A percentile compares a stretch with the other conserved stretches of the same genome.
These are phyloP conservation scores for Rosa multiflora DNA, from an alignment of 306 rosid genomes.

Conservation along the genomic window DNA sequence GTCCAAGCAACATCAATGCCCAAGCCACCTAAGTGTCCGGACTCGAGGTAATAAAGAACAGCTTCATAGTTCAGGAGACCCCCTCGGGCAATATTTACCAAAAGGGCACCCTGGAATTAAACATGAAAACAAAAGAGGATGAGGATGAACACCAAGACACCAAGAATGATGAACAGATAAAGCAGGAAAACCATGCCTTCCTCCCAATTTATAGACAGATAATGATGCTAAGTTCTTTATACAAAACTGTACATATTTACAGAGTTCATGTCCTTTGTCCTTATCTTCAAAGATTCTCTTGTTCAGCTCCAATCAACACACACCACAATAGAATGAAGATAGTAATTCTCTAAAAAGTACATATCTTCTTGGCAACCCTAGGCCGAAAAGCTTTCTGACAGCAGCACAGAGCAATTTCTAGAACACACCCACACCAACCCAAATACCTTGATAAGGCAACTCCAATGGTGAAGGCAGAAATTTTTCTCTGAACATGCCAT, in stretches of 20 bases:
- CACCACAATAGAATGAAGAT: no score
- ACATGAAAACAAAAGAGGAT: background rate
- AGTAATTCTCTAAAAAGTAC: no score
- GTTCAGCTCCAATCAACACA: no score
- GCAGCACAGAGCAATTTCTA: no score
- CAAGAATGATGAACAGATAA: background rate
- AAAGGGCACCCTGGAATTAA: slow-evolving; percentile 64
- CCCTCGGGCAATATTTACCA: slow-evolving; percentile 82
- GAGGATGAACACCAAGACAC: background rate
- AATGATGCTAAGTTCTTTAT: background rate
- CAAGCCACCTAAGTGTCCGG: slow-evolving; percentile 81
- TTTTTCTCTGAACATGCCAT: background rate
- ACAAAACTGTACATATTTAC: no score
- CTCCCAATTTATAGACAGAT: background rate
- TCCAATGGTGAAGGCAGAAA: no score
- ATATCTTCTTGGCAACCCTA: no score
- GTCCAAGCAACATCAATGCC: slow-evolving; percentile 91
- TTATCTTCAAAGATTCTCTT: no score
- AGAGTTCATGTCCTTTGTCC: no score
- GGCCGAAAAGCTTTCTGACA: no score
- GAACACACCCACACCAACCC: no score
- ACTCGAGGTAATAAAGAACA: slow-evolving; percentile 48
- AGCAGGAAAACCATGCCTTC: background rate
- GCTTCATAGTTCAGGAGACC: slow-evolving; percentile 69
- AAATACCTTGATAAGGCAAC: no score